Base-by-base conservation (phyloP, 176 grass and related monocot genomes). In the Rhipidocladum racemiflorum region DNA sequence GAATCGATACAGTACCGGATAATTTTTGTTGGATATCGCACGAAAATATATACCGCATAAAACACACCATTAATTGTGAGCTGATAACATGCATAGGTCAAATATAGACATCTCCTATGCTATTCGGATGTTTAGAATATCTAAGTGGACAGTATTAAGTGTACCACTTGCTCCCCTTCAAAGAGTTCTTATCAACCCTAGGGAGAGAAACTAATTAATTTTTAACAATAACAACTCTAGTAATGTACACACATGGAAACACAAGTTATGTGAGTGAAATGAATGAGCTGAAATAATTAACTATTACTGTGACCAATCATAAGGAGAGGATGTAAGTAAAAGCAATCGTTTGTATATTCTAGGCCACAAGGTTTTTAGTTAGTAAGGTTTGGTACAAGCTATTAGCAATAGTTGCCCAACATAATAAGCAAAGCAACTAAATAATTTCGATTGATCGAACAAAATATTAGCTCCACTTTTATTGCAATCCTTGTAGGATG, bases 61-160 rank as follows among this genome's bases (percentile, higher is more conserved):
- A n/a, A n/a, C n/a, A n/a, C n/a, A n/a, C 3, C 64, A 73, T 20
- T 62, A 60, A 12, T 18, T 40, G 27, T 27, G 9, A 65, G 18
- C 68, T 21, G 32, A 61, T 68, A 86, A 24, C 68, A 69, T 65
- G 65, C 20, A 72, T 43, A 75, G 7, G 70, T 72, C 66, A 9
- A 83, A 87, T 38, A 64, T 65, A 44, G 29, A 84, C 28, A 83
- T 68, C 28, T 63, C 35, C 7, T 57, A 74, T 56, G 78, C 13
- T 53, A 62, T 3, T 21, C 15, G n/a, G 29, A 72, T 67, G 17
- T 78, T 72, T n/a, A 82, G 15, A 72, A 72, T 48, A 43, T 72
- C 20, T 12, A 34, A 16, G 7, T 63, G 80, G 24, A 29, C 23
- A 27, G 20, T 48, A 73, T 25, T 38, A 18, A 66, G 29, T 79